A percentile compares a stretch with the other conserved stretches of the same genome.
Conservation (phyloP, 495 filamentous ascomycete species). For the Corynascus novoguineensis region DNA sequence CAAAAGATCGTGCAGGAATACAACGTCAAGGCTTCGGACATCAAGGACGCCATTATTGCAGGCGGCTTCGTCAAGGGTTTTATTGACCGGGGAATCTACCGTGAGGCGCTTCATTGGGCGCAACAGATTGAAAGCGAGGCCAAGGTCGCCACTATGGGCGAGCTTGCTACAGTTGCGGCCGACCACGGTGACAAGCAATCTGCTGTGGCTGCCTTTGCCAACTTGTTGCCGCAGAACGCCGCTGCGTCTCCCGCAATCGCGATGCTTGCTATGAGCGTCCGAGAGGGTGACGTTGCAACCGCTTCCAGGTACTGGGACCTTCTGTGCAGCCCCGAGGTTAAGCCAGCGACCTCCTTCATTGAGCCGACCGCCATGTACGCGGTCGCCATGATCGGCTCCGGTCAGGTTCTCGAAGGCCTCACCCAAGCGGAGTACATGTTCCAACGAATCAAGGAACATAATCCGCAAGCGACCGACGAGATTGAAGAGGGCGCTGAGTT, state of each 20-base stretch:
- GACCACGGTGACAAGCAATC: constrained; percentile 68
- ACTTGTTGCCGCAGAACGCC: constrained; percentile 47
- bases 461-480: constrained; percentile 60
- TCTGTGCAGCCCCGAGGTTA: constrained; percentile 53
- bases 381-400: constrained; percentile 72
- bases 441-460: constrained; percentile 59
- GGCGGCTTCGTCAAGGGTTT: constrained; percentile 71
- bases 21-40: constrained; percentile 44
- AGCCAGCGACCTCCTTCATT: constrained; percentile 61
- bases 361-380: constrained; percentile 84
- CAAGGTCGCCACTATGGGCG: constrained; percentile 34
- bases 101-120: constrained; percentile 61
- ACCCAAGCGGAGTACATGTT: constrained; percentile 77
- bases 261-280: constrained; percentile 77
- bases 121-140: constrained; percentile 42
- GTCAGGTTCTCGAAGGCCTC: constrained; percentile 70
- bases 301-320: constrained; percentile 73
- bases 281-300: constrained; percentile 66
- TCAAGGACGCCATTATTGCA: constrained; percentile 64
- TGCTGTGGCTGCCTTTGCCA: constrained; percentile 62
- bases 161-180: constrained; percentile 57
- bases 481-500: constrained; percentile 85
- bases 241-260: constrained; percentile 67
- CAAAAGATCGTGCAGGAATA: constrained; percentile 65
- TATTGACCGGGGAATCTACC: constrained; percentile 56